Evolutionary conservation across 768 basidiomycete genomes (phyloP), one percentile per base, ranked within the genome.

Genomic region (Pholiota molesta): DNA sequence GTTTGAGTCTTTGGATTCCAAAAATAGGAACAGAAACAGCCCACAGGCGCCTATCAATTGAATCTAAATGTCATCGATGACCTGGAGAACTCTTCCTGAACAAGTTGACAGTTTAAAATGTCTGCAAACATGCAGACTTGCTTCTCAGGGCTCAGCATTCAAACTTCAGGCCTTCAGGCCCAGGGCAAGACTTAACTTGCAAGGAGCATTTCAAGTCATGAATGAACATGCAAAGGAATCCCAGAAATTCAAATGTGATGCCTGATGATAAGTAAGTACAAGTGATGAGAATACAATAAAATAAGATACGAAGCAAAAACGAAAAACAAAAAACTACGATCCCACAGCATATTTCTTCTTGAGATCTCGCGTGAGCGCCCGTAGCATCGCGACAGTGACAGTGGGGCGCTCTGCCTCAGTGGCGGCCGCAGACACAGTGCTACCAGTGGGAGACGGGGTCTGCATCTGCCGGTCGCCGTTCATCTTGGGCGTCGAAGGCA

Each of bases 321-420:
- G 7, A 57, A 33, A 29, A 57, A 14, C 17, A 31, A n/a, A 13
- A 3, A 17, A 21, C 47, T 51, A 58, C 16, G 57, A 58, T 33
- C 52, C 51, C 53, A 28, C 66, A 31, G 60, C 67, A 61, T 84
- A 84, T 66, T 78, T 82, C 66, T 73, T 76, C 74, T 83, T 85
- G 62, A 86, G 63, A 71, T 86, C 81, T 61, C 76, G 79, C 40
- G 85, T 85, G 61, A 87, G 69, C 3, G 83, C 83, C 42, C 86
- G 84, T 53, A 91, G 70, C 89, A 90, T 90, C 16, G 85, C 84
- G 26, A 86, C 75, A 2, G 88, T 90, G 37, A 89, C 81, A 19
- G 75, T 62, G 17, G 80, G 75, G 21, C 40, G 42, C 14, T 49
- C 57, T n/a, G 31, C 52, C 11, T 68, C 65, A 37, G 69, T 57